Percentiles rank a stretch among this genome's conserved stretches.
phyloP scores from a whole-genome alignment of 1,284 basidiomycete species.

The Ganoderma leucocontextum region DNA sequence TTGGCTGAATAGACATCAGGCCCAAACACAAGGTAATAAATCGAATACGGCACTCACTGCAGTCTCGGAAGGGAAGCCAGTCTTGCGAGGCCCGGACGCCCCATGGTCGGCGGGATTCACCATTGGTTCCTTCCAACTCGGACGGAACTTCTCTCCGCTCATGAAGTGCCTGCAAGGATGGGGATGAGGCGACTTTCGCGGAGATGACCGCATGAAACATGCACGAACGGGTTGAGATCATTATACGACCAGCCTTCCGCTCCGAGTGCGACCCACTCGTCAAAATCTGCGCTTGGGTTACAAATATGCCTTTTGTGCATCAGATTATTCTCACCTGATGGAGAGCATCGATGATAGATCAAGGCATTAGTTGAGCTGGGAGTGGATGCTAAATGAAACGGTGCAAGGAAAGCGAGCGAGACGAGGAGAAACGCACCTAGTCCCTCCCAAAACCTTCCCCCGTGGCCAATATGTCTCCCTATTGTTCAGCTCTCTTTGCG shows the following conservation, averaged over 20 bases:
- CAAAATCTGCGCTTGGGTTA: slow-evolving; percentile 43
- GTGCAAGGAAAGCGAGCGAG: too few species aligned
- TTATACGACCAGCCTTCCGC: slow-evolving; percentile 48
- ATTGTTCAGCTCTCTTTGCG: slow-evolving; percentile 26
- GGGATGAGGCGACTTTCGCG: too few species aligned
- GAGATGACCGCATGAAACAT: background rate
- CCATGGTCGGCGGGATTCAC: slow-evolving; percentile 1
- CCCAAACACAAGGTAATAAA: too few species aligned
- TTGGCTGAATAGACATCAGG: slow-evolving; percentile 19
- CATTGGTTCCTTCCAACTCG: background rate
- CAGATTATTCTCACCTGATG: slow-evolving; percentile 18
- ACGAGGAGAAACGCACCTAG: slow-evolving; percentile 21
- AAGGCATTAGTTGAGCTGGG: slow-evolving; percentile 30
- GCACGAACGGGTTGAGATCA: slow-evolving; percentile 42
- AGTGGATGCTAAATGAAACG: background rate
- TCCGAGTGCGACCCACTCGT: slow-evolving; percentile 48
- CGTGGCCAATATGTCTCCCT: slow-evolving; percentile 29
- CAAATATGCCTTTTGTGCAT: background rate
- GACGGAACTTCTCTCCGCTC: slow-evolving; percentile 36
- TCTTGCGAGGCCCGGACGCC: slow-evolving; percentile 36
- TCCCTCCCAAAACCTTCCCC: slow-evolving; percentile 33
- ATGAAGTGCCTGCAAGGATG: slow-evolving; percentile 42
- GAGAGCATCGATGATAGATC: slow-evolving; percentile 33
- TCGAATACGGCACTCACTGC: slow-evolving; percentile 18
- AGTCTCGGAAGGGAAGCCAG: slow-evolving; percentile 25